Conservation (phyloP, 805 yeast genomes). For the Lipomyces mesembrius region DNA sequence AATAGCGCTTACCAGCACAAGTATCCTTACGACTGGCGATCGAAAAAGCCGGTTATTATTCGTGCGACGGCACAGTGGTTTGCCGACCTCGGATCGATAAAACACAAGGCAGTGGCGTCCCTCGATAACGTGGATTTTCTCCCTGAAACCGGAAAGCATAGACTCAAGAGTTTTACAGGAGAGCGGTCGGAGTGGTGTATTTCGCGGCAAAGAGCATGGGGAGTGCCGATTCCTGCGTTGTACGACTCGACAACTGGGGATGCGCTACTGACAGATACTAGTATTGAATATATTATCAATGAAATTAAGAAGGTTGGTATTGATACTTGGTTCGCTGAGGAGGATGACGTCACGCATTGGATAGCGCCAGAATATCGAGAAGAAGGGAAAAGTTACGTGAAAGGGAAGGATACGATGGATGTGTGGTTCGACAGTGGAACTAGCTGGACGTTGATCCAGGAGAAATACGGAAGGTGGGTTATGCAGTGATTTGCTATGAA, state of each 20-base stretch:
- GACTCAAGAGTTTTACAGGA: constrained; percentile 72
- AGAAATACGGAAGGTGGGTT: constrained; percentile 47
- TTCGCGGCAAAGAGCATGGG: constrained; percentile 96
- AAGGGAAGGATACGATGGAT: constrained; percentile 93
- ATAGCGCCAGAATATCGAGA: constrained; percentile 59
- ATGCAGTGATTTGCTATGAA: neutral
- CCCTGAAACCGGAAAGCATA: constrained; percentile 72
- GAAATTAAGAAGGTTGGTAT: constrained; percentile 65
- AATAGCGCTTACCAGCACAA: constrained; percentile 69
- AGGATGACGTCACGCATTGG: constrained; percentile 66
- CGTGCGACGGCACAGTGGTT: constrained; percentile 98
- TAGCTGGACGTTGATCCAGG: constrained; percentile 72
- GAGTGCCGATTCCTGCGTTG: constrained; percentile 93
- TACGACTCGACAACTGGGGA: constrained; percentile 65
- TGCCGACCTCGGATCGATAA: constrained; percentile 78
- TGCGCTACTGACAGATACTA: constrained; percentile 62
- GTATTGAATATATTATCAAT: constrained; percentile 61
- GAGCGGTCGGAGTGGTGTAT: constrained; percentile 96
- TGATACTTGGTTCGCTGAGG: constrained; percentile 76
- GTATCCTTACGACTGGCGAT: constrained; percentile 97
- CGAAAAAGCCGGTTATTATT: constrained; percentile 91
- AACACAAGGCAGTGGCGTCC: constrained; percentile 62
- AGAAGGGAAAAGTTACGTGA: constrained; percentile 53
- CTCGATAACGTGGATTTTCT: constrained; percentile 66
- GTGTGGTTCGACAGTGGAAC: constrained; percentile 99